These are phyloP conservation scores for Periconia sp. DNA, from an alignment of 2,329 filamentous ascomycete species.

Conservation along the genomic window DNA sequence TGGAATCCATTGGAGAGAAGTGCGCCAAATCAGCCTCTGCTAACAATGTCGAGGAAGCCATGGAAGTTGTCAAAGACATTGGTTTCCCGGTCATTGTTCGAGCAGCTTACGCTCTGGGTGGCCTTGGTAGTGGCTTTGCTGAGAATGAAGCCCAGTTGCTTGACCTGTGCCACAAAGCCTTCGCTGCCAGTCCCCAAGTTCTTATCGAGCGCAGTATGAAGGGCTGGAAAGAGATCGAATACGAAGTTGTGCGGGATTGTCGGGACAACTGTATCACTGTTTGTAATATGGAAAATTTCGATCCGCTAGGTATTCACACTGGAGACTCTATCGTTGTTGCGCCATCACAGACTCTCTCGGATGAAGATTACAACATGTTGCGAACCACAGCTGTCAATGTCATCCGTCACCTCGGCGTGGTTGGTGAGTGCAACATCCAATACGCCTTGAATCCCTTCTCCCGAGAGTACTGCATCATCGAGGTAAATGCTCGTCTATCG, in stretches of 20 bases:
- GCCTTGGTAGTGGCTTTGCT: conserved; percentile 92
- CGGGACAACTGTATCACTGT: conserved; percentile 99
- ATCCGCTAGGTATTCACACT: conserved; percentile 95
- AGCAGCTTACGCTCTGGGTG: conserved; percentile 93
- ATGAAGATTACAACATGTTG: conserved; percentile 99
- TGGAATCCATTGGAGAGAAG: conserved; percentile 98
- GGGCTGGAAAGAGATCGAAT: conserved; percentile 99
- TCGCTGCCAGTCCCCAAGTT: conserved; percentile 92
- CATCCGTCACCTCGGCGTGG: conserved; percentile 93
- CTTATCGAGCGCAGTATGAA: conserved; percentile 99
- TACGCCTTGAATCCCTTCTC: conserved; percentile 96
- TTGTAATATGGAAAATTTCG: conserved; percentile 99
- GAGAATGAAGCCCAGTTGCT: conserved; percentile 80
- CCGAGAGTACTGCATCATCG: conserved; percentile 97
- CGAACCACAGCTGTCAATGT: conserved; percentile 96
- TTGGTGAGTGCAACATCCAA: conserved; percentile 99
- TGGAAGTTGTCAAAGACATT: conserved; percentile 85
- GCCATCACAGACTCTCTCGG: conserved; percentile 92
- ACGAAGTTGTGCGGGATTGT: conserved; percentile 94
- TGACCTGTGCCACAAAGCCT: conserved; percentile 90
- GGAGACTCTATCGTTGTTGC: conserved; percentile 98
- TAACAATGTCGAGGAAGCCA: conserved; percentile 82
- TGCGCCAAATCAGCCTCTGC: conserved; percentile 97
- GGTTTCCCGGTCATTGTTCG: conserved; percentile 96
- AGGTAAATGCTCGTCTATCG: conserved; percentile 95